phyloP scores from a whole-genome alignment of 2,329 filamentous ascomycete species.

The Pseudodiploospora longispora region DNA sequence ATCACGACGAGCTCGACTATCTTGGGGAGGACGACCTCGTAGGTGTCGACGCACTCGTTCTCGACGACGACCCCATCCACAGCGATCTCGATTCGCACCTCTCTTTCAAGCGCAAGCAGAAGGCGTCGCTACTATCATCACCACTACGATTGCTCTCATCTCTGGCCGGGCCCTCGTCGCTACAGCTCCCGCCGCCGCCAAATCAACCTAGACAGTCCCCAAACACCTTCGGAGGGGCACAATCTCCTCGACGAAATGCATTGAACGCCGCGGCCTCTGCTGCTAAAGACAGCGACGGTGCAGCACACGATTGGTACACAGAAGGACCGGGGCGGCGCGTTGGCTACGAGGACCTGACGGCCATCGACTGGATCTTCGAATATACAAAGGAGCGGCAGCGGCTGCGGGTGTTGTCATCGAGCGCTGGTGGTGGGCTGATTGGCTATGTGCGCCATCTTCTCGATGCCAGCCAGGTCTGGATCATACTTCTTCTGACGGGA shows the following conservation, averaged over 20 bases:
- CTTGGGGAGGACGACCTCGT: slow-evolving; percentile 29
- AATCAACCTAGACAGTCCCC: slow-evolving; percentile 3
- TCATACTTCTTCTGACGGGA: slow-evolving; percentile 78
- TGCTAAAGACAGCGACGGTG: slow-evolving; percentile 41
- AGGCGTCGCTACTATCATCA: slow-evolving; percentile 36
- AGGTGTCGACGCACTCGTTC: slow-evolving; percentile 25
- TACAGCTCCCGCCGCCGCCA: neutral
- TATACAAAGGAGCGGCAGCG: slow-evolving; percentile 93
- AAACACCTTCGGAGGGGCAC: slow-evolving; percentile 3
- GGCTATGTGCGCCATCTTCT: slow-evolving; percentile 66
- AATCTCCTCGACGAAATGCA: slow-evolving; percentile 2
- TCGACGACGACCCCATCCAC: slow-evolving; percentile 50
- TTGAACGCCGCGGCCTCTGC: slow-evolving; percentile 12
- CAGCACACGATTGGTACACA: slow-evolving; percentile 70
- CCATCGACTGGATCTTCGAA: slow-evolving; percentile 99
- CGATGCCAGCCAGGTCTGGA: slow-evolving; percentile 87
- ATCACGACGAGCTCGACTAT: slow-evolving; percentile 40
- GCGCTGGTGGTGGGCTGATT: slow-evolving; percentile 58
- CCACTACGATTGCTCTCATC: slow-evolving; percentile 42
- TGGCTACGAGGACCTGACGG: slow-evolving; percentile 91
- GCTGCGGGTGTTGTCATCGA: slow-evolving; percentile 65
- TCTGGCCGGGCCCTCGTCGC: slow-evolving; percentile 27
- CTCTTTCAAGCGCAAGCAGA: slow-evolving; percentile 66
- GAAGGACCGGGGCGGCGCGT: slow-evolving; percentile 85
- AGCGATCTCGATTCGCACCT: slow-evolving; percentile 42